phyloP scores from a whole-genome alignment of 179 eudicot species.

The Silene vulgaris region DNA sequence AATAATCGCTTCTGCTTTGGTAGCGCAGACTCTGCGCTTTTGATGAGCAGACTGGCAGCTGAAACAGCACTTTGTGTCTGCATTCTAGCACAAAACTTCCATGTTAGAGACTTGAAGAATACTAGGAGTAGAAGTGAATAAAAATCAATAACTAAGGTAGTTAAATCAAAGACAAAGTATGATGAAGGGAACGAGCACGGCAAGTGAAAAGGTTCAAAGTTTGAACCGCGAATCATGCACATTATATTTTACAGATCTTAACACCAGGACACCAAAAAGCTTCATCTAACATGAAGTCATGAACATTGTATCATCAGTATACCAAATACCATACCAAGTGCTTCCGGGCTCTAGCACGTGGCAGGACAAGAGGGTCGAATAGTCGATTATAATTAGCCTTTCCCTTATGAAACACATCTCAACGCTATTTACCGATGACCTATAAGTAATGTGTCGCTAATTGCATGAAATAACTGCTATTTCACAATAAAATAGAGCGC shows the following conservation, averaged over 20 bases:
- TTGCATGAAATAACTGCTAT: too few species aligned
- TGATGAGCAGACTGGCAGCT: conserved; percentile 63
- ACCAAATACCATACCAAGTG: neutral
- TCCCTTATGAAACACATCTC: too few species aligned
- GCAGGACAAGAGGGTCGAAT: too few species aligned
- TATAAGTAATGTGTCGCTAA: too few species aligned
- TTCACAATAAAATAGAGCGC: too few species aligned
- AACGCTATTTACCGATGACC: too few species aligned
- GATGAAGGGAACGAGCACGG: neutral
- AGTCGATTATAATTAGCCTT: too few species aligned
- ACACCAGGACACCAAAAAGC: neutral
- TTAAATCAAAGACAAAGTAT: neutral
- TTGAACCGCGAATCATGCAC: neutral
- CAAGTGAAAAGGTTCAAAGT: neutral
- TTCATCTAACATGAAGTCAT: neutral
- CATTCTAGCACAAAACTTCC: conserved; percentile 45
- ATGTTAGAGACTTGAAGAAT: conserved; percentile 19
- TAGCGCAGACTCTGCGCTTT: conserved; percentile 60
- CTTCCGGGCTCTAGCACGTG: too few species aligned
- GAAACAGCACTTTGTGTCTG: conserved; percentile 63
- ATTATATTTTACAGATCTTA: neutral
- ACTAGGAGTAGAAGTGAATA: neutral
- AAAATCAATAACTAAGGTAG: neutral
- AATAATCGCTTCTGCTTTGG: conserved; percentile 78
- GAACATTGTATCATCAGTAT: neutral